A percentile compares a stretch with the other conserved stretches of the same genome.
phyloP scores from a whole-genome alignment of 192 early-diverging fungal genomes.

The Mortierella hygrophila region DNA sequence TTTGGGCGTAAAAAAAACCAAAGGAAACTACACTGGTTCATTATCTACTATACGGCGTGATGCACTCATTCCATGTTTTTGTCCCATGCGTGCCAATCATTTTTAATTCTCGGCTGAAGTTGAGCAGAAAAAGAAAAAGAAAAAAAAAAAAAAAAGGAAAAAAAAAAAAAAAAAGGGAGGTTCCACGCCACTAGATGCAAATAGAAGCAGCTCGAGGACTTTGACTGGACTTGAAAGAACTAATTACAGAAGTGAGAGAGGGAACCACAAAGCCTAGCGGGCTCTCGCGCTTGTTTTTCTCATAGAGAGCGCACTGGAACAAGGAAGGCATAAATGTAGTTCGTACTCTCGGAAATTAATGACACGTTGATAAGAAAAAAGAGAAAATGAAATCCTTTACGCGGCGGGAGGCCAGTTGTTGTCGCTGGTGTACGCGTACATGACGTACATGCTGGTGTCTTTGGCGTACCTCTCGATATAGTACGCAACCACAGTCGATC shows the following conservation, averaged over 20 bases:
- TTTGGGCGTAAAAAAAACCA: not conserved
- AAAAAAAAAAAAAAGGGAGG: not conserved
- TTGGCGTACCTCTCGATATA: constrained; percentile 53
- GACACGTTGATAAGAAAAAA: not conserved
- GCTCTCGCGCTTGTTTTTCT: not conserved
- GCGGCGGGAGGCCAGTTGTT: constrained; percentile 55
- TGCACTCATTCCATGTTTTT: not conserved
- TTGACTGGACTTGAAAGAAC: not conserved
- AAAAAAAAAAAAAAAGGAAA: not conserved
- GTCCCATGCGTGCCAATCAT: not conserved
- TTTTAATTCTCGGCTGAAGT: not conserved
- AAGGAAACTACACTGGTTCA: no score
- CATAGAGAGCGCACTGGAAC: not conserved
- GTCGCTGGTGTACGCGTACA: constrained; percentile 50
- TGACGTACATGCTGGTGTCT: constrained; percentile 41
- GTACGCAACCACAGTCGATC: constrained; percentile 51
- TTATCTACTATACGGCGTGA: no score
- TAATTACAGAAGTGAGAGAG: not conserved
- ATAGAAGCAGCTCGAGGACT: not conserved
- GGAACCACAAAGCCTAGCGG: not conserved
- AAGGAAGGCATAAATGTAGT: not conserved
- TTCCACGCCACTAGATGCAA: no score
- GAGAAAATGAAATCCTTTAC: not conserved
- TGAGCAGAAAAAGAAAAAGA: not conserved
- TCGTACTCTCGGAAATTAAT: not conserved